A percentile compares a stretch with the other conserved stretches of the same genome.
Evolutionary conservation across 345 rosid species (phyloP).

Genomic region (Firmiana major): DNA sequence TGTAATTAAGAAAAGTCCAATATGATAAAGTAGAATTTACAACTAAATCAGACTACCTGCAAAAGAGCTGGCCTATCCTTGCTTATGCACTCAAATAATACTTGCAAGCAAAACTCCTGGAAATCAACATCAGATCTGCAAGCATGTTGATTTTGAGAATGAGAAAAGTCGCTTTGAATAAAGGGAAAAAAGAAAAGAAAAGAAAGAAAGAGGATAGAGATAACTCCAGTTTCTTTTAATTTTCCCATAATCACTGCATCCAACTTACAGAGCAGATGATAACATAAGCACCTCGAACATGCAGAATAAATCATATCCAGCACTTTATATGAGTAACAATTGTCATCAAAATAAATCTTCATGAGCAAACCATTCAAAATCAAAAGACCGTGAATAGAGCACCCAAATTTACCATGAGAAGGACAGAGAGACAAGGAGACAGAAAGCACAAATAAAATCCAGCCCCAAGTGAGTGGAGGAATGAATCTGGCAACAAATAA

Average conservation of each 20-base stretch:
- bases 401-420: not conserved
- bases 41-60: slow-evolving; percentile 49
- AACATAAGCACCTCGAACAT: not conserved
- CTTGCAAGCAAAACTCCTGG: slow-evolving; percentile 95
- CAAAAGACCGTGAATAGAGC: not conserved
- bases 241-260: not conserved
- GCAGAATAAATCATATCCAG: not conserved
- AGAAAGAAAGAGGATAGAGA: not conserved
- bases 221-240: not conserved
- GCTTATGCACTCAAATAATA: slow-evolving; percentile 90
- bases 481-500: not conserved
- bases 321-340: too few relatives aligned
- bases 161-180: not conserved
- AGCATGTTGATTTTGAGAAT: slow-evolving; percentile 3
- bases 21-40: not conserved
- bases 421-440: not conserved
- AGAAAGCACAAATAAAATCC: not conserved
- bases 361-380: not conserved
- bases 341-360: not conserved
- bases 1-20: not conserved
- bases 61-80: slow-evolving; percentile 94
- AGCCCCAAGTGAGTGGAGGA: not conserved
- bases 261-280: not conserved
- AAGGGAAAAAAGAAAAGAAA: not conserved
- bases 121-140: slow-evolving; percentile 81